These are phyloP conservation scores for Mallotus repandus DNA, from an alignment of 441 rosid species.

Conservation along the genomic window DNA sequence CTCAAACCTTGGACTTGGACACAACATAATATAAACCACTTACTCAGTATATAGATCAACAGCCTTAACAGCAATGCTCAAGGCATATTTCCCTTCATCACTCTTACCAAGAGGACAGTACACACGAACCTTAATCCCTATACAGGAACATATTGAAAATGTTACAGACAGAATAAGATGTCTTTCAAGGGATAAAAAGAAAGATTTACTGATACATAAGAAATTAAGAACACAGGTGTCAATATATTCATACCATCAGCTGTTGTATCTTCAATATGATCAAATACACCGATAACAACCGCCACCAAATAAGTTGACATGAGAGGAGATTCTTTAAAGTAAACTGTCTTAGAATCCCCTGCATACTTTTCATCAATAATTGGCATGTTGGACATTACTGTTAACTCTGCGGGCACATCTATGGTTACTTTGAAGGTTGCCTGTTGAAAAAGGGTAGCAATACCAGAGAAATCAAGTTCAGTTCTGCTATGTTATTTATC, in stretches of 20 bases:
- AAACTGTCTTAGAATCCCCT: constrained; percentile 34
- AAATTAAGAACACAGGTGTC: not conserved
- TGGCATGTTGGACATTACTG: constrained; percentile 46
- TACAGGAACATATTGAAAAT: constrained; percentile 2
- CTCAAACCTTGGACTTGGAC: no score
- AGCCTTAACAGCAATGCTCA: no score
- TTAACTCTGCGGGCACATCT: constrained; percentile 28
- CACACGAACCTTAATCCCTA: constrained; percentile 37
- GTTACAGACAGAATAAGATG: not conserved
- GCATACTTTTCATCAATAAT: constrained; percentile 28
- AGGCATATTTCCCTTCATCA: no score
- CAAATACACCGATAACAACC: constrained; percentile 39
- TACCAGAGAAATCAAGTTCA: not conserved
- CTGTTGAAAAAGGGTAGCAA: constrained; percentile 22
- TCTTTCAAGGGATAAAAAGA: not conserved
- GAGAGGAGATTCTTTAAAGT: constrained; percentile 35
- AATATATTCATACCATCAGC: constrained; percentile 20
- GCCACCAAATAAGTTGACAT: constrained; percentile 54
- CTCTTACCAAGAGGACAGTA: constrained; percentile 6
- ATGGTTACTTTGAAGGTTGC: constrained; percentile 39
- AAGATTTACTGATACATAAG: not conserved
- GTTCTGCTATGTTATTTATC: not conserved
- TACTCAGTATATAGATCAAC: no score
- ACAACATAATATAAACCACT: no score
- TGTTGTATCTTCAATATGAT: constrained; percentile 35